Conservation (phyloP, 2,329 filamentous ascomycete genomes). For the Arthrobotrys megalospora region DNA sequence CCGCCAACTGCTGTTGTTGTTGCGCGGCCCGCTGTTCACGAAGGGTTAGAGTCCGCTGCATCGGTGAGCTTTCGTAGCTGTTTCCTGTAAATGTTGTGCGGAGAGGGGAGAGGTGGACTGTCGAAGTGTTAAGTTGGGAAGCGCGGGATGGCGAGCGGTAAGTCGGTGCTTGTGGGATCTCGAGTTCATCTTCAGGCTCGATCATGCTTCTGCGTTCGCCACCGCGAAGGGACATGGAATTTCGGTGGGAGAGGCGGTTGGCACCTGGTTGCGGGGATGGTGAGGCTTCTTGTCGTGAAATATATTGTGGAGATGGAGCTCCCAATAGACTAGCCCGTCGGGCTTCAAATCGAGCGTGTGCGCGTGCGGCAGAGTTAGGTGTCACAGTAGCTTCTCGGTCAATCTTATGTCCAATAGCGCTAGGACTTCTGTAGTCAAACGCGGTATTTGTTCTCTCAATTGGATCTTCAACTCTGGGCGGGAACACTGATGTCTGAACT, state of each 20-base stretch:
- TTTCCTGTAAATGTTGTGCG: slow-evolving; percentile 39
- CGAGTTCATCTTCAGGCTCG: slow-evolving; percentile 52
- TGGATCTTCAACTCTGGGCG: slow-evolving; percentile 41
- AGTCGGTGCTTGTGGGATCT: slow-evolving; percentile 39
- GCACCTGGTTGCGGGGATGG: slow-evolving; percentile 56
- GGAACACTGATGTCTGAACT: slow-evolving; percentile 44
- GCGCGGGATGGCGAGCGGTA: slow-evolving; percentile 54
- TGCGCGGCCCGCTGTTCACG: slow-evolving; percentile 46
- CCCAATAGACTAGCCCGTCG: slow-evolving; percentile 50
- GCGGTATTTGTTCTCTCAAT: slow-evolving; percentile 47
- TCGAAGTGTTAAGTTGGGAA: slow-evolving; percentile 31
- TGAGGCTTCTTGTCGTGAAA: slow-evolving; percentile 53
- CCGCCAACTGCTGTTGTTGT: background rate
- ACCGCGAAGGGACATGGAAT: slow-evolving; percentile 51
- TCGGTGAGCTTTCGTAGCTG: slow-evolving; percentile 41
- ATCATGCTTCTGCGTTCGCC: slow-evolving; percentile 41
- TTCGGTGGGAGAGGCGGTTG: slow-evolving; percentile 53
- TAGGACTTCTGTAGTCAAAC: slow-evolving; percentile 55
- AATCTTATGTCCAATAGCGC: slow-evolving; percentile 57
- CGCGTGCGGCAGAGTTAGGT: slow-evolving; percentile 49
- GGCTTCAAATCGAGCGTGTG: slow-evolving; percentile 56
- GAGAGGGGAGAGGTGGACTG: slow-evolving; percentile 38
- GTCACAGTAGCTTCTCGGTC: slow-evolving; percentile 58
- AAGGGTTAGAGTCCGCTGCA: slow-evolving; percentile 50
- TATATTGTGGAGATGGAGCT: slow-evolving; percentile 47